phyloP scores from a whole-genome alignment of 257 asterid genomes.

The Solanum virginianum region DNA sequence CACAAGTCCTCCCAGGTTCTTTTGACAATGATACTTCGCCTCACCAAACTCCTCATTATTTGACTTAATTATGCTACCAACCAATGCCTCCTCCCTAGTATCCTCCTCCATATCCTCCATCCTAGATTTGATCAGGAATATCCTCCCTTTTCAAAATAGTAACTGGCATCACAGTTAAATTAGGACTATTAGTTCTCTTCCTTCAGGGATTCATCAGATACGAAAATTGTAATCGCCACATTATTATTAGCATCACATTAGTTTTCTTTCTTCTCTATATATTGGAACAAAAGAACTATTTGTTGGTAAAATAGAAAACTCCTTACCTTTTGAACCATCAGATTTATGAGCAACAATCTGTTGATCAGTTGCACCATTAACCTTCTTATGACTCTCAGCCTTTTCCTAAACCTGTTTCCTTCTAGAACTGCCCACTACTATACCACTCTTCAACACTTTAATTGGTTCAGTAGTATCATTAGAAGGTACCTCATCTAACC shows the following conservation, averaged over 20 bases:
- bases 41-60: background rate
- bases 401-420: background rate
- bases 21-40: background rate
- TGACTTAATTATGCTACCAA: background rate
- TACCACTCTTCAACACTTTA: background rate
- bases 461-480: background rate
- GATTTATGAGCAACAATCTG: background rate
- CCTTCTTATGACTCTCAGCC: background rate
- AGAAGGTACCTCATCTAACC: background rate
- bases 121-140: background rate
- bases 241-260: background rate
- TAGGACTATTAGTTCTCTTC: background rate
- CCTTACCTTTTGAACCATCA: background rate
- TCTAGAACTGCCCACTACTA: background rate
- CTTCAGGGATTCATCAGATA: background rate
- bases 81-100: background rate
- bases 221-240: background rate
- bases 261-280: background rate
- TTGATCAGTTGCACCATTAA: background rate
- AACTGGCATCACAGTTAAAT: background rate
- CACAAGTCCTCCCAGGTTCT: background rate
- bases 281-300: background rate
- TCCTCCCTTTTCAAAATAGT: background rate
- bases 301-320: background rate
- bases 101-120: background rate